phyloP scores from a whole-genome alignment of 176 grass and related monocot genomes.

The Ensete ventricosum region DNA sequence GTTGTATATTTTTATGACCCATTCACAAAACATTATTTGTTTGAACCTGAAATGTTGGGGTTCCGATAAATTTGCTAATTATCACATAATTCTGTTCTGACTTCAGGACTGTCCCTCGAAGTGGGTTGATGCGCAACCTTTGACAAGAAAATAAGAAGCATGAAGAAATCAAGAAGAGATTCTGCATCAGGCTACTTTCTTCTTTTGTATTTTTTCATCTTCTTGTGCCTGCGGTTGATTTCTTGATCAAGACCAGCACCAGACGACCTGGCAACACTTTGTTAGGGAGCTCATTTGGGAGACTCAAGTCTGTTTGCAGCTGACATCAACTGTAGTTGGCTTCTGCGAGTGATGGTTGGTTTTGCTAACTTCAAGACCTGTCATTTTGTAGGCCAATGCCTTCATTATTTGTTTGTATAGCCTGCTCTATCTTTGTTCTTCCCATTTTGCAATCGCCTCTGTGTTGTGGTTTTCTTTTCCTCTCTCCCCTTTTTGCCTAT shows the following conservation, averaged over 20 bases:
- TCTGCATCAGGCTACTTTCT: slow-evolving; percentile 1
- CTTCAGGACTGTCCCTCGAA: slow-evolving; percentile 55
- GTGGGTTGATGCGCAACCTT: slow-evolving; percentile 62
- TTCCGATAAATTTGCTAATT: not conserved
- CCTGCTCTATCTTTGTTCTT: not conserved
- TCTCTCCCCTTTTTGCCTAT: not conserved
- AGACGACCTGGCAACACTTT: not conserved
- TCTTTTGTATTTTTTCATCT: not conserved
- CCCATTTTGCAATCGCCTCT: not conserved
- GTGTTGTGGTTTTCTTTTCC: not conserved
- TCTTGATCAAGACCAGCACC: not conserved
- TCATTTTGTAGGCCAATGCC: slow-evolving; percentile 6
- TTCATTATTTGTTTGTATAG: slow-evolving; percentile 14
- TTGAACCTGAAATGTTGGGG: no score
- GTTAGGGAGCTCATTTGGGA: not conserved
- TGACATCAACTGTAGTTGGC: not conserved
- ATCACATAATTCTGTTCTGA: not conserved
- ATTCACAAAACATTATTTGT: no score
- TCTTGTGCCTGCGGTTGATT: no score
- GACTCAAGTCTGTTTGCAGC: not conserved
- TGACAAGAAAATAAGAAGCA: slow-evolving; percentile 26
- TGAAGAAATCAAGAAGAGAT: not conserved
- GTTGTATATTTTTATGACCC: no score
- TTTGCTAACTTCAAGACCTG: slow-evolving; percentile 1
- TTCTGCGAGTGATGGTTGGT: not conserved